Conservation (phyloP, 2,329 filamentous ascomycete species). For the Trichoderma sp. region DNA sequence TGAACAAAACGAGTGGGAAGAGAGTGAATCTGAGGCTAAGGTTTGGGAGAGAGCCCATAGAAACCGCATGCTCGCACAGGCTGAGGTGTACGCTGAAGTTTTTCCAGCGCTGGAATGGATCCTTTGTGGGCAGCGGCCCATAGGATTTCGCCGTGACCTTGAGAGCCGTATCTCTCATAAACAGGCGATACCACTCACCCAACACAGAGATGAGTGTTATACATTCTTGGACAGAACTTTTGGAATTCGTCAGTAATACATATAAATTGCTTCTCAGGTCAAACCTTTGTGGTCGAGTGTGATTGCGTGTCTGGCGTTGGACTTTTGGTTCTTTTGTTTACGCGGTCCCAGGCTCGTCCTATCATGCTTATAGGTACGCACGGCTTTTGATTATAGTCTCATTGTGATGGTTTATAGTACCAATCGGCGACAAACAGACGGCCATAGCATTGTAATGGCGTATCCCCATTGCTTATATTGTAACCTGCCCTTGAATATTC, state of each 20-base stretch:
- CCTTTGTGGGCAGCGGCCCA: background rate
- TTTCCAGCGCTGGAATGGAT: background rate
- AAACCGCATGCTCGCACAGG: background rate
- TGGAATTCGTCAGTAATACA: background rate
- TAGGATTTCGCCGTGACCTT: background rate
- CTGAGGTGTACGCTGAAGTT: background rate
- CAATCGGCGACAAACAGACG: too few relatives aligned
- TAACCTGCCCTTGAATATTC: too few relatives aligned
- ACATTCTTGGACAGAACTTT: background rate
- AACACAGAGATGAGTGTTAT: background rate
- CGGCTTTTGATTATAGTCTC: too few relatives aligned
- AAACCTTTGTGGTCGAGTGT: too few relatives aligned
- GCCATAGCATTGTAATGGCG: too few relatives aligned
- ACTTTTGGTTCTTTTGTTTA: too few relatives aligned
- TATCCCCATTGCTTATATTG: too few relatives aligned
- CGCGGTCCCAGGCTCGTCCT: too few relatives aligned
- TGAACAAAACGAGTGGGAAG: background rate
- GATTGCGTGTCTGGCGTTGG: too few relatives aligned
- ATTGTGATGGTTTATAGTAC: too few relatives aligned
- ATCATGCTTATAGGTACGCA: too few relatives aligned
- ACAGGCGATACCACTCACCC: background rate
- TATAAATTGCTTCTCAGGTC: too few relatives aligned
- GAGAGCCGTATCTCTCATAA: background rate
- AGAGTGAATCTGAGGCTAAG: background rate
- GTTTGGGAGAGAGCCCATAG: slow-evolving; percentile 26